phyloP scores from a whole-genome alignment of 2,329 filamentous ascomycete species.

The Sordariomycetes sp. region DNA sequence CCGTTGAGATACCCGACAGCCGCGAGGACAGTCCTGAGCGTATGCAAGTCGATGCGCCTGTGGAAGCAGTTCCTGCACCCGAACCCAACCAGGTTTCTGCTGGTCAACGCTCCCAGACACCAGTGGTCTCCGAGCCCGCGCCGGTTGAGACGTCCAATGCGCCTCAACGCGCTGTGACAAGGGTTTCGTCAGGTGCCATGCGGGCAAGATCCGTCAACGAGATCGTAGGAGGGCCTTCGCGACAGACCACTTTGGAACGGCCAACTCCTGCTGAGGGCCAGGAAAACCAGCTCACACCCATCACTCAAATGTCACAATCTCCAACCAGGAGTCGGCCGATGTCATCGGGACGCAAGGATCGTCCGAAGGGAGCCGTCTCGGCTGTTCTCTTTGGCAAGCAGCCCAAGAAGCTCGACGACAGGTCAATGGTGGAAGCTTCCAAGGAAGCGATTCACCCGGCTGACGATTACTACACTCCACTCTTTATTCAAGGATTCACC shows the following conservation, averaged over 20 bases:
- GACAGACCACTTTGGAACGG: background rate
- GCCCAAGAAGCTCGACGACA: constrained; percentile 37
- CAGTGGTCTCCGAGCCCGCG: background rate
- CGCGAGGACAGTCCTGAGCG: constrained; percentile 19
- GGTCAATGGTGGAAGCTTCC: constrained; percentile 26
- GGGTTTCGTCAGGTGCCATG: constrained; percentile 61
- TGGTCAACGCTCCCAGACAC: background rate
- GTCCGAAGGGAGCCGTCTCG: constrained; percentile 57
- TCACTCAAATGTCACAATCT: constrained; percentile 34
- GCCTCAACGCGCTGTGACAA: constrained; percentile 51
- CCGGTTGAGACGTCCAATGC: constrained; percentile 12
- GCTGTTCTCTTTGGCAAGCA: constrained; percentile 74
- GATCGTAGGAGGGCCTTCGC: constrained; percentile 48
- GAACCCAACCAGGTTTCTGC: background rate
- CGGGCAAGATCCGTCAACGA: constrained; percentile 66
- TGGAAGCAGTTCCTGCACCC: background rate
- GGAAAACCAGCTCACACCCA: constrained; percentile 23
- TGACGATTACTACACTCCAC: constrained; percentile 56
- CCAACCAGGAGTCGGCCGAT: constrained; percentile 20
- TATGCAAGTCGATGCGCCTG: constrained; percentile 21
- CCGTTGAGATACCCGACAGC: constrained; percentile 23
- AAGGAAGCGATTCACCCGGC: constrained; percentile 34
- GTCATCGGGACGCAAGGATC: constrained; percentile 38
- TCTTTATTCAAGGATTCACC: constrained; percentile 50
- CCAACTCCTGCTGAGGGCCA: background rate